Base-by-base conservation (phyloP, 331 rosid genomes). In the Rhamnella rubrinervis region DNA sequence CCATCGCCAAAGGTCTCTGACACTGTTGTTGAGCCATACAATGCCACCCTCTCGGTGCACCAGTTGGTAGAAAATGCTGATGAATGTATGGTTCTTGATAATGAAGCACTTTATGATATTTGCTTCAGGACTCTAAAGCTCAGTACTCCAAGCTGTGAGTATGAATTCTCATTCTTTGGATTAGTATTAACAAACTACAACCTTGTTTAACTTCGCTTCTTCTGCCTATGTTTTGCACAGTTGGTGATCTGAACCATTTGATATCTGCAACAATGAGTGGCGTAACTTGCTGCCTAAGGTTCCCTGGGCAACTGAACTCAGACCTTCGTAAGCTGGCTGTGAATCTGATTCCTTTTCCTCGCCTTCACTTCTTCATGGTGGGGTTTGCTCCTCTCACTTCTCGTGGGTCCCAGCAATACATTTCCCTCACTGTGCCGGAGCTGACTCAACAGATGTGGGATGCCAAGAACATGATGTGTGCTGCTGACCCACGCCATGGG, bases 371-470 rank as follows among this genome's bases (percentile, higher is more conserved):
- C 75, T 89, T 89, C 87, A 89, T 89, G 93, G 96, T 89, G 59
- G 96, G 93, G 16, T 89, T 89, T 71, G 96, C 96, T 8, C 96
- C 96, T 39, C 93, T 89, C 65, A 89, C 96, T 21, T 87, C 96
- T 52, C 96, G 93, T 46, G 96, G 96, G n/a, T 89, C 96, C 53
- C 96, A 89, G 67, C 93, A 89, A 63, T 87, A 89, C 53, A 89
- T 87, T 70, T 89, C 96, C 64, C 91, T 89, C 58, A 89, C 96
- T 3, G 96, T 87, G 63, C 93, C 96, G 0, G 96, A 89, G 78
- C 84, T 89, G 65, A 89, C 96, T 64, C 96, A 89, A 71, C 96
- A 89, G 75, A 89, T 87, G 96, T 89, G 96, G 96, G 96, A 89
- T 66, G 75, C 93, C 82, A 89, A 89, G 64, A 89, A 89, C 80